phyloP scores from a whole-genome alignment of 805 yeast genomes.

The Candida endomychidarum region DNA sequence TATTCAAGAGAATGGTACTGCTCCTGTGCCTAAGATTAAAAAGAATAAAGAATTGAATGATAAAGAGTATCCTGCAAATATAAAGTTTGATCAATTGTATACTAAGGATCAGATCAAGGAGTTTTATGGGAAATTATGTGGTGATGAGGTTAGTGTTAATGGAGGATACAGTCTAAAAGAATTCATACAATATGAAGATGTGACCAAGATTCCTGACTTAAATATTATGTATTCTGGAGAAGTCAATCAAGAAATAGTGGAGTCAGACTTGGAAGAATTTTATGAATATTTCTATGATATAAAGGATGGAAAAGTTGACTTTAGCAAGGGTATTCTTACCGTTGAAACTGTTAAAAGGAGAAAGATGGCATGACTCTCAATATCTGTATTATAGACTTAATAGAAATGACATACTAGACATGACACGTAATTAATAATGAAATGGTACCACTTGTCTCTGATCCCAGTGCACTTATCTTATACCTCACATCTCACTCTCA shows the following conservation, averaged over 20 bases:
- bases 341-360: constrained; percentile 10
- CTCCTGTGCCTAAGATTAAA: constrained; percentile 79
- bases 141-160: constrained; percentile 27
- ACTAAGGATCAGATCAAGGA: constrained; percentile 48
- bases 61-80: constrained; percentile 54
- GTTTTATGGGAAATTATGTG: constrained; percentile 39
- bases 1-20: constrained; percentile 77
- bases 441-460: no score
- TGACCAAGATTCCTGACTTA: constrained; percentile 17
- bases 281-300: constrained; percentile 27
- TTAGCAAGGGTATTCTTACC: constrained; percentile 17
- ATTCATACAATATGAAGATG: constrained; percentile 13
- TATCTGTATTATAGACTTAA: not conserved
- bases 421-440: no score
- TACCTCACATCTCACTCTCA: not conserved
- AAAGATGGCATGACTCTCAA: no score
- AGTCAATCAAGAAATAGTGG: constrained; percentile 17
- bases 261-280: constrained; percentile 22
- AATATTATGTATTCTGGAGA: constrained; percentile 1
- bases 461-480: not conserved
- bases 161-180: constrained; percentile 23
- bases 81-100: constrained; percentile 58
- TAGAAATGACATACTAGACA: not conserved
- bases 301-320: constrained; percentile 23
- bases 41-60: constrained; percentile 61